These are phyloP conservation scores for Camellia lanceoleosa DNA, from an alignment of 148 eudicot species.

Conservation along the genomic window DNA sequence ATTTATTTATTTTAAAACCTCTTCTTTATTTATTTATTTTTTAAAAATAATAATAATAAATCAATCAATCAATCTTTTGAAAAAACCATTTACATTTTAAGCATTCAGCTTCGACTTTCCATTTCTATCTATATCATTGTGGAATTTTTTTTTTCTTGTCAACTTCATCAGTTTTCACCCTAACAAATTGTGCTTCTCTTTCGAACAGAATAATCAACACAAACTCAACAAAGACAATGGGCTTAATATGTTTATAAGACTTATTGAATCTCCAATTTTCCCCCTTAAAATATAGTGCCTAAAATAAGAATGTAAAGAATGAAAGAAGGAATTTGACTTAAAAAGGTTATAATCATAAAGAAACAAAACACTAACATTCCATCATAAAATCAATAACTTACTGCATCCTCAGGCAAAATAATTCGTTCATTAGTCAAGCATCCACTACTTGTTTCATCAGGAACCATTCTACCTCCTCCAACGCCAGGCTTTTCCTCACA, in stretches of 20 bases:
- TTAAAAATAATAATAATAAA: too few species aligned
- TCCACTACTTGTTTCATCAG: slow-evolving; percentile 59
- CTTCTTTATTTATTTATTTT: too few species aligned
- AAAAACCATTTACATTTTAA: not conserved
- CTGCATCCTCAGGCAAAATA: slow-evolving; percentile 89
- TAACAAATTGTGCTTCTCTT: not conserved
- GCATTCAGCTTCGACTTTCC: not conserved
- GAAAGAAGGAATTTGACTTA: not conserved
- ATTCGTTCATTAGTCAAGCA: slow-evolving; percentile 64
- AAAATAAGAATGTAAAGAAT: not conserved
- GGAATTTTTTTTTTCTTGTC: not conserved
- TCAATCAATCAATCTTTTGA: not conserved
- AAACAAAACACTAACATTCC: slow-evolving; percentile 10
- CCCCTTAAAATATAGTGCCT: not conserved
- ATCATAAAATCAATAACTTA: slow-evolving; percentile 37
- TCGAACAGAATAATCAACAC: slow-evolving; percentile 2
- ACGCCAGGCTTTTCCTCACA: slow-evolving; percentile 47
- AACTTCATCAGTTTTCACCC: not conserved
- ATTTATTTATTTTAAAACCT: too few species aligned
- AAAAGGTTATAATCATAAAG: not conserved
- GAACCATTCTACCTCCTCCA: slow-evolving; percentile 88
- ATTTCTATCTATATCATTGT: not conserved
- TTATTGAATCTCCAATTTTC: not conserved
- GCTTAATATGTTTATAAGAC: not conserved
- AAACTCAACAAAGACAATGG: not conserved